Base-by-base conservation (phyloP, 768 basidiomycete genomes). In the Hygrocybe punicea region DNA sequence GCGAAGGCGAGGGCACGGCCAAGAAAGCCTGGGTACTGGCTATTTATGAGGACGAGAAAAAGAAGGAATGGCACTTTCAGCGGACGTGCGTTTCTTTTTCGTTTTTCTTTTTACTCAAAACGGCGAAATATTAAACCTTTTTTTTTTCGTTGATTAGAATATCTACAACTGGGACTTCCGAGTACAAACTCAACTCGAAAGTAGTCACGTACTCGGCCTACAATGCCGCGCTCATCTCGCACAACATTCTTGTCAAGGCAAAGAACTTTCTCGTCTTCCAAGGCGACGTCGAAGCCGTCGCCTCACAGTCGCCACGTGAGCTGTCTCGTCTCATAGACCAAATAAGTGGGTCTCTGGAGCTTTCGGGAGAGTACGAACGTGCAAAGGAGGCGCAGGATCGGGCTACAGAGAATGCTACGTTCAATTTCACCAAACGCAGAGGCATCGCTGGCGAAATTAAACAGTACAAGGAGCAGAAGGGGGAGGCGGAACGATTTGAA, bases 201-300 rank as follows among this genome's bases (percentile, higher is more conserved):
- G 77, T 83, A 21, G 91, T 97, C 53, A 89, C 93, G 0, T 95
- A 95, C 70, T 81, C 86, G 11, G 83, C 84, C 1, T 99, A 98
- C 78, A 97, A 97, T 58, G 78, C 86, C 5, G 89, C 91, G 11
- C 86, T 99, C 23, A 80, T 89, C 55, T 76, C 81, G 6, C 94
- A 97, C 66, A 97, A 98, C 66, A 92, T 99, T 66, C 89, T 98
- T 47, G 94, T 98, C 66, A 98, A 97, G 74, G 97, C 97, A 11
- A 98, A 98, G 77, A 98, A 98, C 76, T 99, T 98, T 66, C 86
- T 98, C 52, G 97, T 98, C 10, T 98, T 99, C 76, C 97, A 99
- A 68, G 97, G 97, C 51, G 97, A 98, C 67, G 97, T 99, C 33
- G 97, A 99, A 73, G 92, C 93, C 2, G 92, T 99, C 34, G 97